Evolutionary conservation across 2,329 filamentous ascomycete genomes (phyloP), one percentile per base, ranked within the genome.

Genomic region (Teratosphaeria nubilosa): DNA sequence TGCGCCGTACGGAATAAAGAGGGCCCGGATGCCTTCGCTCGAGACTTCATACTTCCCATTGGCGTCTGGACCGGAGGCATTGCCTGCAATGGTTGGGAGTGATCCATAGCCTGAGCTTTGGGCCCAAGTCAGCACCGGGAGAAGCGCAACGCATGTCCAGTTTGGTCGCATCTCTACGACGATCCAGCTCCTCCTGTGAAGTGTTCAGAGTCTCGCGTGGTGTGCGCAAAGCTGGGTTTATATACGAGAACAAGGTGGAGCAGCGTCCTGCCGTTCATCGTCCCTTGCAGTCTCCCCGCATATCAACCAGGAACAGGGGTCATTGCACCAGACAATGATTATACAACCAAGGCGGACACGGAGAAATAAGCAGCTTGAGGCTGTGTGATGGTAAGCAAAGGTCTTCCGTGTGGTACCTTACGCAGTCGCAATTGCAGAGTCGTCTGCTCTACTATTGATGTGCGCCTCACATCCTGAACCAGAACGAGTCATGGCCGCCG

Each of bases 1-100:
- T 7, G 87, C 88, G 61, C 87, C 88, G 66, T 91, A 91, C 1
- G 86, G 79, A 52, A 91, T 85, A 72, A 91, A 91, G 53, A 79
- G 76, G 9, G 84, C 86, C 55, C 83, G 76, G 65, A 91, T 86
- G 58, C 82, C 83, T 55, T 84, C 78, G 62, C 85, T 83, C 59
- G 79, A 76, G 71, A 91, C 83, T 76, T 84, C 86, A 76, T 90
- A 91, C 73, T 91, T 88, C 61, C 77, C 77, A 58, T 78, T 69
- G 53, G 70, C 41, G 7, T 48, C 41, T 22, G 41, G n/a, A 5
- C 41, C 20, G 6, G 41, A 48, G 41, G 41, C n/a, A 48, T 22
- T 22, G 2, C 13, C 34, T 41, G 34, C 34, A 41, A 41, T 48
- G 16, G 41, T 10, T 11, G n/a, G 41, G 41, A 48, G 41, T 16